Evolutionary conservation across 768 basidiomycete species (phyloP).

Genomic region (Boletus speciosus): DNA sequence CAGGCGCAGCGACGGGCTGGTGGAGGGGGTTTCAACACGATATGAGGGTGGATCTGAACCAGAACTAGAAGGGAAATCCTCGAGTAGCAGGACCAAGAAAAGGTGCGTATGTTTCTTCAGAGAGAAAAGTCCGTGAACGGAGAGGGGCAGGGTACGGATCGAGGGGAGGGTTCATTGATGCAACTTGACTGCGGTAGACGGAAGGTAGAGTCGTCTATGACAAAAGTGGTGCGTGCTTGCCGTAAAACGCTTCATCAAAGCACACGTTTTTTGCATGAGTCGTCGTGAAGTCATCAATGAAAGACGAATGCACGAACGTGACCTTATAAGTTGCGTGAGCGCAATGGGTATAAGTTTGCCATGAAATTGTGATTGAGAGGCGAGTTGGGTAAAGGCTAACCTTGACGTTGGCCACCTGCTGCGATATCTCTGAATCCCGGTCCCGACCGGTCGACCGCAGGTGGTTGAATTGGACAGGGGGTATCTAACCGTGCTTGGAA

Average conservation of each 20-base stretch:
- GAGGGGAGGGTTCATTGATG: neutral
- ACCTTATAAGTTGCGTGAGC: neutral
- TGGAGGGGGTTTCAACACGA: neutral
- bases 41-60: conserved; percentile 9
- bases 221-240: conserved; percentile 11
- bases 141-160: conserved; percentile 1
- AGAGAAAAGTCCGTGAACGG: conserved; percentile 1
- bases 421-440: neutral
- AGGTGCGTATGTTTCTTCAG: neutral
- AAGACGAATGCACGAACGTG: neutral
- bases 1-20: conserved; percentile 7
- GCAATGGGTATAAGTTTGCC: neutral
- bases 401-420: neutral
- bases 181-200: neutral
- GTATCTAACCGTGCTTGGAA: too few species aligned
- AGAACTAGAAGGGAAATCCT: neutral
- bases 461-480: too few species aligned
- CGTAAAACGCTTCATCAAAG: conserved; percentile 4
- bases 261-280: conserved; percentile 21
- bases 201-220: neutral
- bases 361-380: neutral
- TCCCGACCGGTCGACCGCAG: neutral
- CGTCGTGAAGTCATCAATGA: conserved; percentile 12
- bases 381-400: neutral
- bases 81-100: conserved; percentile 1